These are phyloP conservation scores for Gleditsia sinensis DNA, from an alignment of 306 rosid species.

Conservation along the genomic window DNA sequence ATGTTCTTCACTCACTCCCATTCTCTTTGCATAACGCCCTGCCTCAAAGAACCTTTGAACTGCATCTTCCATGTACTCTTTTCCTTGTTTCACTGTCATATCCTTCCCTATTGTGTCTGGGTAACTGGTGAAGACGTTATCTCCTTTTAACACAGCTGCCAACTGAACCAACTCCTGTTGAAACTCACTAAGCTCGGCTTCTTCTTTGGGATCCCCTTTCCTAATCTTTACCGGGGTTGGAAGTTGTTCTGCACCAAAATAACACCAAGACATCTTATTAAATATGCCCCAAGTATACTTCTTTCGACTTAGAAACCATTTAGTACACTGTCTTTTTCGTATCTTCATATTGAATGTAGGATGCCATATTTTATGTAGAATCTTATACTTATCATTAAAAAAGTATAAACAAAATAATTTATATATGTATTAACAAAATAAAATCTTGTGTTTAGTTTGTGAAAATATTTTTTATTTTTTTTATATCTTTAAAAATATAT, in stretches of 20 bases:
- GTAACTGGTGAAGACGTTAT: constrained; percentile 64
- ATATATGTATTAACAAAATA: no score
- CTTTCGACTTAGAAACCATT: no score
- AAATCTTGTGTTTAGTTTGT: no score
- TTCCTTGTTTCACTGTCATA: constrained; percentile 78
- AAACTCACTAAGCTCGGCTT: constrained; percentile 64
- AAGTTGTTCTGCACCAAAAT: constrained; percentile 52
- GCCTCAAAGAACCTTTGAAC: constrained; percentile 74
- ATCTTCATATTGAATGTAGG: no score
- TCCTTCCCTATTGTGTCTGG: constrained; percentile 59
- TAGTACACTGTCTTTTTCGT: no score
- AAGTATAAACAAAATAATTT: no score
- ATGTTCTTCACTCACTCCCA: constrained; percentile 77
- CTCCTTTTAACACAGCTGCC: constrained; percentile 82
- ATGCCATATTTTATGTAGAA: no score
- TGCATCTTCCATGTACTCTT: constrained; percentile 67
- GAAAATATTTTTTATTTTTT: no score
- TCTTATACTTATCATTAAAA: no score
- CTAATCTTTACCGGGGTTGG: constrained; percentile 63
- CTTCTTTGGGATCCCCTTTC: constrained; percentile 56
- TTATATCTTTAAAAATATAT: no score
- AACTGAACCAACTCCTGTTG: constrained; percentile 83
- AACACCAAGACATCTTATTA: background rate
- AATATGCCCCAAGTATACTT: background rate
- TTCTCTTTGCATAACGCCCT: constrained; percentile 63